These are phyloP conservation scores for Fusarium globosum DNA, from an alignment of 2,329 filamentous ascomycete species.

Conservation along the genomic window DNA sequence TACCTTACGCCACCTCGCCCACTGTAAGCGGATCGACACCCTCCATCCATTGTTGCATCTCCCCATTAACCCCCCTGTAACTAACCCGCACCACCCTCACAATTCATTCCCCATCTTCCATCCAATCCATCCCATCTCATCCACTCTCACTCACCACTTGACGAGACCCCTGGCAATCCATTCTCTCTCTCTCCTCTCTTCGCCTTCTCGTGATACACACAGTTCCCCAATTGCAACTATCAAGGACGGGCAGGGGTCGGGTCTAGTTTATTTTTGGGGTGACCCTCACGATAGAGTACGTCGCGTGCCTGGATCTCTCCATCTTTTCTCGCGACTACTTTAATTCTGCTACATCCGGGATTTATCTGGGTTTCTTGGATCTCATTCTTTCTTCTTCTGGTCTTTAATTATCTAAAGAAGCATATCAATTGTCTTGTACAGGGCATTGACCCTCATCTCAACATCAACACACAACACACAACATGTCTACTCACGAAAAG, in stretches of 20 bases:
- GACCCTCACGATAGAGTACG: slow-evolving; percentile 10
- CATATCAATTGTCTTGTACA: not conserved
- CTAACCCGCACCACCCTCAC: slow-evolving; percentile 26
- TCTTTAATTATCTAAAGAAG: not conserved
- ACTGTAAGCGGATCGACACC: slow-evolving; percentile 23
- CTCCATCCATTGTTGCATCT: slow-evolving; percentile 22
- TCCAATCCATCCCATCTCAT: slow-evolving; percentile 1
- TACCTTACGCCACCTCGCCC: slow-evolving; percentile 13
- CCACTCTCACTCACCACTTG: slow-evolving; percentile 7
- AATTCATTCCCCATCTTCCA: slow-evolving; percentile 7
- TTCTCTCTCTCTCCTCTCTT: not conserved
- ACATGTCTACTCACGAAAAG: slow-evolving; percentile 47
- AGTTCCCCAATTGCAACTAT: not conserved
- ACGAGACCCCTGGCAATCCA: slow-evolving; percentile 16
- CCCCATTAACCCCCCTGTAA: slow-evolving; percentile 9
- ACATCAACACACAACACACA: not conserved
- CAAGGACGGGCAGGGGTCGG: slow-evolving; percentile 17
- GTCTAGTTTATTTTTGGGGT: slow-evolving; percentile 37
- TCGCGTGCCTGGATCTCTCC: slow-evolving; percentile 30
- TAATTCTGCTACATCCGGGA: slow-evolving; percentile 22
- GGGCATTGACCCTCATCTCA: slow-evolving; percentile 12
- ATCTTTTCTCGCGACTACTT: slow-evolving; percentile 29
- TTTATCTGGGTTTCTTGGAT: not conserved
- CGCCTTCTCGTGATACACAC: slow-evolving; percentile 25
- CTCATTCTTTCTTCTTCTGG: not conserved